Conservation (phyloP, 345 rosid species). For the Camelina sativa region DNA sequence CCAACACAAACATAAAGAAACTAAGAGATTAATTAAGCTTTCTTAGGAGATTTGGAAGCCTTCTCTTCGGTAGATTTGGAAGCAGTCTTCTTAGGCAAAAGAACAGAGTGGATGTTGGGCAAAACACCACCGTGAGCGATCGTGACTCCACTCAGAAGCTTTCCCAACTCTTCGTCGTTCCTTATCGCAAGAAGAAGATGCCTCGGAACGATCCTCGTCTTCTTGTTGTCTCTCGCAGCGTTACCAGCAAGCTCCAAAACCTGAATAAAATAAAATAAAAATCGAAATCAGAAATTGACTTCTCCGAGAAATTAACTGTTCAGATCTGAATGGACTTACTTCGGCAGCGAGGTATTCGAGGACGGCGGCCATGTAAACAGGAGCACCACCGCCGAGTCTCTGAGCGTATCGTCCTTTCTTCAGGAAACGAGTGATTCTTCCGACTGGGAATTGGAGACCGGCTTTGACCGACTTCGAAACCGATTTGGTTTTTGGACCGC, state of each 20-base stretch:
- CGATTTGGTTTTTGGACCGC: constrained; percentile 76
- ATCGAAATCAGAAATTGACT: background rate
- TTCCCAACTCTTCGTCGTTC: constrained; percentile 81
- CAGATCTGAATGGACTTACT: constrained; percentile 36
- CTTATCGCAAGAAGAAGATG: constrained; percentile 74
- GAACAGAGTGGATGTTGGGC: constrained; percentile 74
- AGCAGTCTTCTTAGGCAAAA: constrained; percentile 67
- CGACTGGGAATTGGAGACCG: constrained; percentile 86
- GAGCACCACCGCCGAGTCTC: constrained; percentile 85
- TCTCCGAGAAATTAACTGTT: background rate
- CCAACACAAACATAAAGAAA: background rate
- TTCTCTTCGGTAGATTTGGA: constrained; percentile 54
- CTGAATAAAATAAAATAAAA: constrained; percentile 25
- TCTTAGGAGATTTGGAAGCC: constrained; percentile 54
- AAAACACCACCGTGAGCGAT: constrained; percentile 84
- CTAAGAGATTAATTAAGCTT: constrained; percentile 9
- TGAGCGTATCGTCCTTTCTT: constrained; percentile 76
- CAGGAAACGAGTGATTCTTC: constrained; percentile 79
- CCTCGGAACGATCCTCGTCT: constrained; percentile 72
- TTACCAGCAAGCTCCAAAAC: constrained; percentile 83
- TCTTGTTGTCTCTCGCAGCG: constrained; percentile 84
- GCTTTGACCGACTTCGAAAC: constrained; percentile 78
- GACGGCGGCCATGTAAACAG: constrained; percentile 85
- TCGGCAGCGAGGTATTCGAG: constrained; percentile 91
- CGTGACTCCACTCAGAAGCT: constrained; percentile 71